Percentiles rank a stretch among this genome's conserved stretches.
Conservation (phyloP, 2,329 filamentous ascomycete genomes). For the Fusarium tricinctum region DNA sequence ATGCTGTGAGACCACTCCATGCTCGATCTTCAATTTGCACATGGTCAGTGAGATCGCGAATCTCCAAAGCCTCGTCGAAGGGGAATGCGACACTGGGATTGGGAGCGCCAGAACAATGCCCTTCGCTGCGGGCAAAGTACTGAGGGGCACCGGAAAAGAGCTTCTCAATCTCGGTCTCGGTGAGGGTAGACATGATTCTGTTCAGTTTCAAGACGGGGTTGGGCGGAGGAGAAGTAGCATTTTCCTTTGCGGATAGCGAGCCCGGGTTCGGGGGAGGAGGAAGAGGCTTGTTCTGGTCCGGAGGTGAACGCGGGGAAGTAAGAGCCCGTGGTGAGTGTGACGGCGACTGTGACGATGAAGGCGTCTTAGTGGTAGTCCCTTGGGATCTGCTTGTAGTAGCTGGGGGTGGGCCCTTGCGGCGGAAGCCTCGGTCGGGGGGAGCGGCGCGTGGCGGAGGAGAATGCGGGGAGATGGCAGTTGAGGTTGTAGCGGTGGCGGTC, state of each 20-base stretch:
- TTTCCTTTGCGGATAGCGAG: constrained; percentile 49
- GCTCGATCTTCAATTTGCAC: constrained; percentile 73
- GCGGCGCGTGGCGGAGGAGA: constrained; percentile 47
- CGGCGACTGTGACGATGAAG: constrained; percentile 45
- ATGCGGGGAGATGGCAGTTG: constrained; percentile 43
- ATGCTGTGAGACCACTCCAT: constrained; percentile 74
- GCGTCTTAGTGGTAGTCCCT: constrained; percentile 28
- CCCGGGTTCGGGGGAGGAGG: constrained; percentile 65
- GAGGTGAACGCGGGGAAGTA: constrained; percentile 55
- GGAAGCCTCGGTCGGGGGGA: constrained; percentile 47
- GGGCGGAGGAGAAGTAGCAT: constrained; percentile 48
- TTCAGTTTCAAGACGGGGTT: constrained; percentile 65
- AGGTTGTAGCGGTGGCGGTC: constrained; percentile 11
- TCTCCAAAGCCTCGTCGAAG: constrained; percentile 73
- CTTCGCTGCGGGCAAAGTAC: constrained; percentile 73
- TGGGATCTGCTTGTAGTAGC: constrained; percentile 33
- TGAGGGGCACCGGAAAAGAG: constrained; percentile 83
- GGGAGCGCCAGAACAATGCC: constrained; percentile 70
- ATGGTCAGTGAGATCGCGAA: constrained; percentile 75
- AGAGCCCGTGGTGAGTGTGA: constrained; percentile 46
- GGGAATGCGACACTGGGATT: constrained; percentile 76
- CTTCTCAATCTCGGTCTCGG: constrained; percentile 72
- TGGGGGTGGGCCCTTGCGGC: constrained; percentile 44
- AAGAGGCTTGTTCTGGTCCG: constrained; percentile 69
- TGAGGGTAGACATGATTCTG: constrained; percentile 72